Evolutionary conservation across 805 yeast genomes (phyloP).

Genomic region (Zygosaccharomyces bisporus): DNA sequence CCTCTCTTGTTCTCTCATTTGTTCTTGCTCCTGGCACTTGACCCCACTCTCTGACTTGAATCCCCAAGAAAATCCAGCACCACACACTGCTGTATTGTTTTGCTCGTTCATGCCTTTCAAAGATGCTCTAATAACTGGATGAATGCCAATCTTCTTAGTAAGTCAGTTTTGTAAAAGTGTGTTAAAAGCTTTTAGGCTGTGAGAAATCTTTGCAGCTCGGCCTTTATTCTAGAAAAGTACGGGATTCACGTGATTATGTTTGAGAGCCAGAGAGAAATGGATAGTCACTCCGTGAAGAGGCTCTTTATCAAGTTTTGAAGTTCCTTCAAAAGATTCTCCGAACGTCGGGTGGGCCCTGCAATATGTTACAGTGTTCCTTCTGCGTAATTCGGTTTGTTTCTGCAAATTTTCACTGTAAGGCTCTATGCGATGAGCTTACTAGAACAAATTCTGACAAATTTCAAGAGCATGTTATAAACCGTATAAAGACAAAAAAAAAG

Average conservation of each 20-base stretch:
- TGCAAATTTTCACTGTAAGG: conserved; percentile 5
- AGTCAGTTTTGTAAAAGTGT: neutral
- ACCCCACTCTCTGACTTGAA: conserved; percentile 11
- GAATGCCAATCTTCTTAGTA: neutral
- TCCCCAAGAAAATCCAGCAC: conserved; percentile 19
- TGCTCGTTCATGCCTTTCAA: neutral
- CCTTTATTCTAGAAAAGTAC: conserved; percentile 1
- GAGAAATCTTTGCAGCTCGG: conserved; percentile 5
- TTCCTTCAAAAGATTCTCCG: neutral
- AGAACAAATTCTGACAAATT: conserved; percentile 6
- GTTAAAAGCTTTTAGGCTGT: conserved; percentile 1
- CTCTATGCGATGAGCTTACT: conserved; percentile 6
- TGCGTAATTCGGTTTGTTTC: neutral
- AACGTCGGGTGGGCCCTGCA: too few relatives aligned
- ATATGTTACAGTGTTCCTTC: neutral
- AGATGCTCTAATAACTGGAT: neutral
- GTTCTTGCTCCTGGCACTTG: conserved; percentile 8
- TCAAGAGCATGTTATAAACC: neutral
- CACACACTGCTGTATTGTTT: conserved; percentile 9
- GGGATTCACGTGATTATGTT: neutral
- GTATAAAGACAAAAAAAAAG: neutral
- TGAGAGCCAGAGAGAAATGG: neutral
- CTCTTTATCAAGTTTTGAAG: neutral
- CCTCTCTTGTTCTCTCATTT: conserved; percentile 5
- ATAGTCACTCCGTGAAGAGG: too few relatives aligned